Percentiles rank a stretch among this genome's conserved stretches.
Evolutionary conservation across 2,329 filamentous ascomycete genomes (phyloP).

Genomic region (Teratosphaeria nubilosa): DNA sequence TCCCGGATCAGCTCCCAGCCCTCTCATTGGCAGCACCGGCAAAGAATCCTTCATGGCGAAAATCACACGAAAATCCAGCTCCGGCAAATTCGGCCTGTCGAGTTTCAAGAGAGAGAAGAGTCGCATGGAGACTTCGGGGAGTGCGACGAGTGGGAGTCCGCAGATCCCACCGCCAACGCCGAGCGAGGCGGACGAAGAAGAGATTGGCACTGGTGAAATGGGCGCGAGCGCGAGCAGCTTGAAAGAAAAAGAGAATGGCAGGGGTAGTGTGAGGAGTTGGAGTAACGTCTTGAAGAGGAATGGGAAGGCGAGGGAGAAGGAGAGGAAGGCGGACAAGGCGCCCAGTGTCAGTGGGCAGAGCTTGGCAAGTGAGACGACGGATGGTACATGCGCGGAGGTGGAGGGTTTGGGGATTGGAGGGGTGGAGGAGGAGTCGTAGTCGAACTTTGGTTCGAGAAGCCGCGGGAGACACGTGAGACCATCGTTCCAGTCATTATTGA

Average conservation of each 20-base stretch:
- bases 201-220: conserved; percentile 27
- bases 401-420: neutral
- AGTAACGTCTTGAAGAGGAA: conserved; percentile 33
- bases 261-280: conserved; percentile 33
- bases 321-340: conserved; percentile 23
- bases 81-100: conserved; percentile 32
- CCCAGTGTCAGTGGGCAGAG: conserved; percentile 37
- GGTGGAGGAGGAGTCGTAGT: neutral
- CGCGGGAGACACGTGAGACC: too few relatives aligned
- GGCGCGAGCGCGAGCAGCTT: conserved; percentile 27
- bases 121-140: conserved; percentile 15
- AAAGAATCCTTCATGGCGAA: conserved; percentile 42
- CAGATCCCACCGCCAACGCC: neutral
- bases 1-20: conserved; percentile 20
- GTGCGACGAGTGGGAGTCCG: conserved; percentile 1
- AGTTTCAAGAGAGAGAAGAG: conserved; percentile 29
- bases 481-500: too few relatives aligned
- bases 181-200: conserved; percentile 15
- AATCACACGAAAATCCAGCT: conserved; percentile 37
- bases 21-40: conserved; percentile 20
- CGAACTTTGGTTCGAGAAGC: too few relatives aligned
- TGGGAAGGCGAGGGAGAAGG: conserved; percentile 18
- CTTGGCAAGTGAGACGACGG: conserved; percentile 27
- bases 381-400: conserved; percentile 4
- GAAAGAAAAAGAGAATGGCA: conserved; percentile 21